Base-by-base conservation (phyloP, 2,329 filamentous ascomycete species). In the Xylariaceae sp. region DNA sequence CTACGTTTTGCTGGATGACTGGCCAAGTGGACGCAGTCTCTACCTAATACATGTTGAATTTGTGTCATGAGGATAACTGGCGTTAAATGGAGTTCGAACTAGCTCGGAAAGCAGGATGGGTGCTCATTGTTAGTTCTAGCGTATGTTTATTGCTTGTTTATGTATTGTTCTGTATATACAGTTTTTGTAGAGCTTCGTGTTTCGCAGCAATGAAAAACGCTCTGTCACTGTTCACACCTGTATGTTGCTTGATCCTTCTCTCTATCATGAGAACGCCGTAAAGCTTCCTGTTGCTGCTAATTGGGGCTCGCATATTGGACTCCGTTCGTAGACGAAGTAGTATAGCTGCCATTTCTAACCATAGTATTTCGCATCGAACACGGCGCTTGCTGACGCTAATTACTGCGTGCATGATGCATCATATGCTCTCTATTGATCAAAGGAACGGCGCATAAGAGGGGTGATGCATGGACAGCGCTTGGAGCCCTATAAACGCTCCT, bases 131-230 rank as follows among this genome's bases (percentile, higher is more conserved):
- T 15, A 33, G 48, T 4, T 21, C 40, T n/a, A 30, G 43, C 8
- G 40, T 39, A 39, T 40, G 33, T 44, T 55, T 29, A 41, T 27
- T 29, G 21, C 15, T 46, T 50, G 47, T 55, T 52, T 43, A 23
- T 35, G 26, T 30, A 32, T 27, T 50, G 33, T 54, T 48, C 47
- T 62, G 60, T 61, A 62, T 52, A 59, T 58, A 63, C 33, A 44
- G 41, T 24, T 24, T 40, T 20, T 32, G 37, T 45, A 50, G 42
- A 51, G 36, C 30, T 37, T 52, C 27, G 26, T 33, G 45, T 50
- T 20, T 41, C 43, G 33, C 44, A 50, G 45, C 53, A 54, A 54
- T 41, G 13, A 33, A 56, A 48, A 46, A 57, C 26, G 43, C 41
- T 58, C 32, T 58, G 37, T 33, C 8, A 23, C 7, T 29, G 40